Conservation (phyloP, 2,329 filamentous ascomycete genomes). For the Pyrenochaeta sp. region DNA sequence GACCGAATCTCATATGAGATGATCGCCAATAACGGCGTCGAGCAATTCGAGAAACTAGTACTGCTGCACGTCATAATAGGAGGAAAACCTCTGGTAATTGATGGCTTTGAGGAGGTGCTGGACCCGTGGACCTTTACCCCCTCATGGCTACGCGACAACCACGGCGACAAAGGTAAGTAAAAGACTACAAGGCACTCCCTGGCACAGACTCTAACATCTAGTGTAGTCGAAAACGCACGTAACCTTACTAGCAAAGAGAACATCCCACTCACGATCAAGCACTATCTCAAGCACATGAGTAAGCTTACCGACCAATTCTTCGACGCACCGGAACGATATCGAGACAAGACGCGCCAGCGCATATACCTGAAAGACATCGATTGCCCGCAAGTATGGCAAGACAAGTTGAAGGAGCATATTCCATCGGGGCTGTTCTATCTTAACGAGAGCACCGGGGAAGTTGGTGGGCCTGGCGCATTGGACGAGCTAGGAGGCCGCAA, state of each 20-base stretch:
- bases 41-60: conserved; percentile 86
- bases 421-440: conserved; percentile 88
- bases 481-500: conserved; percentile 59
- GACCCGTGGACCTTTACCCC: conserved; percentile 80
- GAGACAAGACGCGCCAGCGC: conserved; percentile 80
- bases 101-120: conserved; percentile 81
- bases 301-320: conserved; percentile 83
- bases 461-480: conserved; percentile 64
- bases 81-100: conserved; percentile 89
- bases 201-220: conserved; percentile 30
- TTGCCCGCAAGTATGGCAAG: conserved; percentile 85
- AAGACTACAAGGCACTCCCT: conserved; percentile 15
- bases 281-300: conserved; percentile 89
- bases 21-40: conserved; percentile 77
- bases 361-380: conserved; percentile 98
- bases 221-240: conserved; percentile 79
- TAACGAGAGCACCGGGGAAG: conserved; percentile 76
- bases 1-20: conserved; percentile 80
- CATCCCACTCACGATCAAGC: conserved; percentile 84
- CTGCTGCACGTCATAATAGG: conserved; percentile 82
- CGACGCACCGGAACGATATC: conserved; percentile 73
- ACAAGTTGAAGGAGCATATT: conserved; percentile 78
- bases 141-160: conserved; percentile 80
- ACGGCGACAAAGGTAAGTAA: conserved; percentile 77
- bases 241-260: conserved; percentile 78